Evolutionary conservation across 2,329 filamentous ascomycete genomes (phyloP), one percentile per base, ranked within the genome.

Genomic region (Fusarium nematophilum): DNA sequence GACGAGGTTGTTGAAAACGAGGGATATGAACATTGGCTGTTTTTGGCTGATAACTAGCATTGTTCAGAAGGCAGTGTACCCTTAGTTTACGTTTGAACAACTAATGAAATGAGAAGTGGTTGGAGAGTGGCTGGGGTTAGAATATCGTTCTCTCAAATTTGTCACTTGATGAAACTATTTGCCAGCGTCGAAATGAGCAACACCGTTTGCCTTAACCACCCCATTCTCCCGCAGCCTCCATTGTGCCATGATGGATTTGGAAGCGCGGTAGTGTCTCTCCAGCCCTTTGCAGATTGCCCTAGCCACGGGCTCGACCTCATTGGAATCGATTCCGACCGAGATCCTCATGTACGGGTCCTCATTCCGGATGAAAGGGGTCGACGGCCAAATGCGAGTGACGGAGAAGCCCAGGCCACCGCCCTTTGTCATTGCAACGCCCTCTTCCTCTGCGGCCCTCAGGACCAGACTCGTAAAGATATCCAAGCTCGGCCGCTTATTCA

Each of bases 291-390:
- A 40, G 11, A 61, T 63, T 13, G 60, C 60, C 27, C 60, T 57
- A 8, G 49, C 57, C 9, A 58, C 57, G 3, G 53, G 57, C 45
- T 63, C 60, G 15, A 63, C 45, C 42, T 63, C 60, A n/a, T 53
- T 34, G 8, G 60, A 57, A 44, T 63, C 60, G 13, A 61, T 46
- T 1, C 60, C 60, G 5, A 63, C 60, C 2, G 57, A 63, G 7
- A 63, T 63, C 13, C 60, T 51, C 37, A 63, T 61, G 38, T 61
- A 63, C 3, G 60, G 60, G 17, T 61, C 57, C 30, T 63, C 60
- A 25, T 63, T 17, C 3, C 50, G 46, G 33, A 60, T 63, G 10
- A 63, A 63, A 17, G 57, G 60, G 1, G 53, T 57, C 4, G 60
- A 61, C 9, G 60, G 57, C 57, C 60, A 63, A 13, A 63, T 56